Percentiles rank a stretch among this genome's conserved stretches.
Evolutionary conservation across 2,329 filamentous ascomycete genomes (phyloP).

Genomic region (Helotiales sp.): DNA sequence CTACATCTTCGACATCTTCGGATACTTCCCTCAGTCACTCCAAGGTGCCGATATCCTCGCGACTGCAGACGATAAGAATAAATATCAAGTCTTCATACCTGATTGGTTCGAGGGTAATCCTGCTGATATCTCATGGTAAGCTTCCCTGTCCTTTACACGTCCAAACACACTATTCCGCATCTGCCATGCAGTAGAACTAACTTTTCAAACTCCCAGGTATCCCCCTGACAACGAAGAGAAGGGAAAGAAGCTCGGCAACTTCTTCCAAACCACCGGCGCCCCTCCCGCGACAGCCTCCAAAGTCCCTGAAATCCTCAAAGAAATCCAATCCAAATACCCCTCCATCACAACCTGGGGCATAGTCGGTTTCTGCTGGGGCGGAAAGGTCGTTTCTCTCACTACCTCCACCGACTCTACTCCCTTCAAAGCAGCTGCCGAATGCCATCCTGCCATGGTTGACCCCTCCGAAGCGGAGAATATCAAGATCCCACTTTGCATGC

Average conservation of each 20-base stretch:
- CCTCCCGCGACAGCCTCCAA: conserved; percentile 42
- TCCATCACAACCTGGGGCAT: conserved; percentile 48
- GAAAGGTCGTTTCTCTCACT: conserved; percentile 32
- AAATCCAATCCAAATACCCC: conserved; percentile 52
- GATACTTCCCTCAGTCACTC: conserved; percentile 68
- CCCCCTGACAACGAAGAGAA: conserved; percentile 65
- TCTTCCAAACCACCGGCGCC: conserved; percentile 46
- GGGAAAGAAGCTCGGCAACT: conserved; percentile 55
- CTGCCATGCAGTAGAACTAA: neutral
- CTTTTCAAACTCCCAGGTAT: conserved; percentile 38
- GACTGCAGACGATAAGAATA: conserved; percentile 50
- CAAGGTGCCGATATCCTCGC: conserved; percentile 70
- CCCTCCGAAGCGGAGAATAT: conserved; percentile 59
- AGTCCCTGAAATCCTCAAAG: conserved; percentile 49
- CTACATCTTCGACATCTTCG: conserved; percentile 64
- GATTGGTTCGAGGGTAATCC: conserved; percentile 78
- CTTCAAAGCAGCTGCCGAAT: conserved; percentile 54
- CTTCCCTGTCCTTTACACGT: neutral
- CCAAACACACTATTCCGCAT: neutral
- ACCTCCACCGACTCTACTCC: conserved; percentile 30
- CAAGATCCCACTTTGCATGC: conserved; percentile 59
- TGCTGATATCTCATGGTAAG: conserved; percentile 46
- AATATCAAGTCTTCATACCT: conserved; percentile 86
- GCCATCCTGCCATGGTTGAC: conserved; percentile 66
- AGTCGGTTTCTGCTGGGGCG: conserved; percentile 37